Conservation (phyloP, 2,329 filamentous ascomycete genomes). For the Ophiostoma australiae region DNA sequence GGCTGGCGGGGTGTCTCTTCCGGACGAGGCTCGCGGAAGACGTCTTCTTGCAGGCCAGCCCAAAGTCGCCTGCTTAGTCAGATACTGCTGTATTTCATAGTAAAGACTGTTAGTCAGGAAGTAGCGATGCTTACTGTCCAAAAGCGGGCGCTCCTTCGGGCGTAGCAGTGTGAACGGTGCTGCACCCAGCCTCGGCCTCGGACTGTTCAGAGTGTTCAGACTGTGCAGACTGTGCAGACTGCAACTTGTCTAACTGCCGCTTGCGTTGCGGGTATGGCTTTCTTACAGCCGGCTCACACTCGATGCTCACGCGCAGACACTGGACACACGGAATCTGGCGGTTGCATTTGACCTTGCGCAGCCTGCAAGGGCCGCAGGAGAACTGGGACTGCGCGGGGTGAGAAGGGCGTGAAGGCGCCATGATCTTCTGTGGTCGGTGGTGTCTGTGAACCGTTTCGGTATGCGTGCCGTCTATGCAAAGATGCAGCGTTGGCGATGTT, state of each 20-base stretch:
- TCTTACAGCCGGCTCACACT: not conserved
- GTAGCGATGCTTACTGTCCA: not conserved
- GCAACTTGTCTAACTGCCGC: not conserved
- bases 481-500: not conserved
- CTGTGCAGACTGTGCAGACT: not conserved
- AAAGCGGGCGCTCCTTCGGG: not conserved
- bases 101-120: not conserved
- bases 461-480: not conserved
- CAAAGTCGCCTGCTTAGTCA: constrained; percentile 14
- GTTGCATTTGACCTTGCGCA: not conserved
- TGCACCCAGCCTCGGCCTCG: not conserved
- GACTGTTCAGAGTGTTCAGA: not conserved
- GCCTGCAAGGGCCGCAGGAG: not conserved
- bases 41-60: constrained; percentile 6
- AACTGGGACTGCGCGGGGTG: not conserved
- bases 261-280: not conserved
- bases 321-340: not conserved
- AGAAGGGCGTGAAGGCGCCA: not conserved
- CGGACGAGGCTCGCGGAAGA: constrained; percentile 28
- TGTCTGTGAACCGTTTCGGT: not conserved
- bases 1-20: constrained; percentile 21
- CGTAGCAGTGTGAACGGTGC: not conserved
- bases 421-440: not conserved
- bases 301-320: not conserved
- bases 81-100: not conserved